These are phyloP conservation scores for Didymella pomorum DNA, from an alignment of 2,329 filamentous ascomycete genomes.

Conservation along the genomic window DNA sequence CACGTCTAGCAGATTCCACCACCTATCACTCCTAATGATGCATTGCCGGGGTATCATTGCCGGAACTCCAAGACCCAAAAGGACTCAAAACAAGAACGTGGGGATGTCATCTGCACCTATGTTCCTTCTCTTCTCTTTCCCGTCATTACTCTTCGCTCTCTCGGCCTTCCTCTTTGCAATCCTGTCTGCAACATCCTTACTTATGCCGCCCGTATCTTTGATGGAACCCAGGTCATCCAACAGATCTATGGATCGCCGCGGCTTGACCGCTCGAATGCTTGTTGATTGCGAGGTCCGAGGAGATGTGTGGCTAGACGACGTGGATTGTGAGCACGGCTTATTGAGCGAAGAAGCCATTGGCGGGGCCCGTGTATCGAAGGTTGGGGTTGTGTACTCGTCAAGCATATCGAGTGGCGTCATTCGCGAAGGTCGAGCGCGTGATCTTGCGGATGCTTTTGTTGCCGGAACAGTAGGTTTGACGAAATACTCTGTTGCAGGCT, in stretches of 20 bases:
- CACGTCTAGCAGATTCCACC: too few relatives aligned
- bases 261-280: not conserved
- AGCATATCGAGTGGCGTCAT: constrained; percentile 39
- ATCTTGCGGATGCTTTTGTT: constrained; percentile 12
- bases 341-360: not conserved
- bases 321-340: constrained; percentile 1
- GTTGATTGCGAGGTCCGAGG: not conserved
- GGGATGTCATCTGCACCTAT: constrained; percentile 53
- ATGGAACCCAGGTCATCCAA: constrained; percentile 18
- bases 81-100: constrained; percentile 51
- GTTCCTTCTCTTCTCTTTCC: constrained; percentile 34
- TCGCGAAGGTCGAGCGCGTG: constrained; percentile 23
- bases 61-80: not conserved
- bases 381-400: constrained; percentile 27
- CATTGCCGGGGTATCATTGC: constrained; percentile 8
- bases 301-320: constrained; percentile 10
- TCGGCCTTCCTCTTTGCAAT: constrained; percentile 44
- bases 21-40: not conserved
- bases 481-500: constrained; percentile 18
- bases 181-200: constrained; percentile 38
- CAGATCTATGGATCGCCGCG: constrained; percentile 13
- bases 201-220: constrained; percentile 1
- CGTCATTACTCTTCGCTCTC: constrained; percentile 35
- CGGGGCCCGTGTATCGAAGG: not conserved
- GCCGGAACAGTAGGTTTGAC: constrained; percentile 32